phyloP scores from a whole-genome alignment of 108 stramenopile species.

The Parietichytrium sp. region DNA sequence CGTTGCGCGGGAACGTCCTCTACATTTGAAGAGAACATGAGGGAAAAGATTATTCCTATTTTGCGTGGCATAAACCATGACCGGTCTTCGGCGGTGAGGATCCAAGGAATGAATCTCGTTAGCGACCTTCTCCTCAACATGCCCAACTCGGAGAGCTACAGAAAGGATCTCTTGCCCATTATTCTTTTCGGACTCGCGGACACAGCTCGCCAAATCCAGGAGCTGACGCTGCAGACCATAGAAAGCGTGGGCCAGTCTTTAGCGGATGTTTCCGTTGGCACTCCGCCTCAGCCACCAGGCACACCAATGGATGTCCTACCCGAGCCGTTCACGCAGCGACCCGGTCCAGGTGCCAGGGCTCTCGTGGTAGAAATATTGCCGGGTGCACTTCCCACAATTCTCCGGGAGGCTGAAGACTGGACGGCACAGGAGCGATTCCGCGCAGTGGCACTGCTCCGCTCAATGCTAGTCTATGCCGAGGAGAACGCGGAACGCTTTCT shows the following conservation, averaged over 20 bases:
- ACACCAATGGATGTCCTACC: background rate
- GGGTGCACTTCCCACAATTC: background rate
- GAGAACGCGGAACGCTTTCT: background rate
- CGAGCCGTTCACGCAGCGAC: background rate
- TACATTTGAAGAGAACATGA: background rate
- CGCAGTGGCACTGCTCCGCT: conserved; percentile 5
- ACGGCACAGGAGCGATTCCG: conserved; percentile 34
- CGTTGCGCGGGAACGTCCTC: background rate
- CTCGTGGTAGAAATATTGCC: conserved; percentile 23
- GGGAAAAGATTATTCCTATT: background rate
- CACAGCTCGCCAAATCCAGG: background rate
- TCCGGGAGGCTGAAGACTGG: conserved; percentile 26
- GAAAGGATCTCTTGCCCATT: conserved; percentile 37
- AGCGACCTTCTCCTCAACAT: background rate
- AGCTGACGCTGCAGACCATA: conserved; percentile 23
- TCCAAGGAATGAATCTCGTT: conserved; percentile 26
- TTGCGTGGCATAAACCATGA: conserved; percentile 12
- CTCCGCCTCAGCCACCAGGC: background rate
- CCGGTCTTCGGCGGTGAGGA: conserved; percentile 11
- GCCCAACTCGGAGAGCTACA: background rate
- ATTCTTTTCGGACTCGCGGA: conserved; percentile 30
- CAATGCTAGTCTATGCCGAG: background rate
- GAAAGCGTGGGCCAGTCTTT: background rate
- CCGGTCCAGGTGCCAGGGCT: background rate
- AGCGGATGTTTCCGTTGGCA: background rate